Conservation (phyloP, 2,329 filamentous ascomycete species). For the Xylaria multiplex region DNA sequence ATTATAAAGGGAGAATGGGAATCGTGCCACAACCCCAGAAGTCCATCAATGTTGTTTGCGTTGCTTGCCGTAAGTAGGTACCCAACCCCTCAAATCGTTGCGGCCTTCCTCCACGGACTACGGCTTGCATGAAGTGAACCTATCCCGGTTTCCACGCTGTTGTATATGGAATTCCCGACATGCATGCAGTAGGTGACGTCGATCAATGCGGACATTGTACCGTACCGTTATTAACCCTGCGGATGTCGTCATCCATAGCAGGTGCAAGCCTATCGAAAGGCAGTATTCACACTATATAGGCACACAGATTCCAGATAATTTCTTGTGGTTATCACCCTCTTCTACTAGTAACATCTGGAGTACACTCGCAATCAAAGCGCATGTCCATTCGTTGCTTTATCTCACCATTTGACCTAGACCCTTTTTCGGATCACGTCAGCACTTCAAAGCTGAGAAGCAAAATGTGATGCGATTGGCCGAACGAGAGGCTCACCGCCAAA, state of each 20-base stretch:
- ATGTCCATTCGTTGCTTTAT: neutral
- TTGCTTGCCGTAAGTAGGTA: neutral
- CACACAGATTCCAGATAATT: neutral
- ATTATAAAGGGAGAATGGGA: neutral
- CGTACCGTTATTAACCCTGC: neutral
- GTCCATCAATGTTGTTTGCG: neutral
- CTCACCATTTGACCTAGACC: neutral
- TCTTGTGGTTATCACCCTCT: neutral
- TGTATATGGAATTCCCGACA: slow-evolving; percentile 17
- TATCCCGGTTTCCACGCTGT: slow-evolving; percentile 15
- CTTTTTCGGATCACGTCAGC: slow-evolving; percentile 31
- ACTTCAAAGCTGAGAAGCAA: slow-evolving; percentile 1
- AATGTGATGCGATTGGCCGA: neutral
- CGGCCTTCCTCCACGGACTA: slow-evolving; percentile 19
- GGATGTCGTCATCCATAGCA: slow-evolving; percentile 15
- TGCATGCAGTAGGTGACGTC: slow-evolving; percentile 25
- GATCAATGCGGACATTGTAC: slow-evolving; percentile 22
- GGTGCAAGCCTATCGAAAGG: neutral
- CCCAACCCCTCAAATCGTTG: too few species aligned
- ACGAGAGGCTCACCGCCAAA: neutral
- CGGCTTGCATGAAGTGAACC: slow-evolving; percentile 26
- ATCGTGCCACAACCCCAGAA: neutral
- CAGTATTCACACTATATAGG: neutral
- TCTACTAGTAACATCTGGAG: neutral
- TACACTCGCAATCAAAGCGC: neutral